Percentiles rank a stretch among this genome's conserved stretches.
These are phyloP conservation scores for Fusarium multiceps DNA, from an alignment of 2,329 filamentous ascomycete species.

Conservation along the genomic window DNA sequence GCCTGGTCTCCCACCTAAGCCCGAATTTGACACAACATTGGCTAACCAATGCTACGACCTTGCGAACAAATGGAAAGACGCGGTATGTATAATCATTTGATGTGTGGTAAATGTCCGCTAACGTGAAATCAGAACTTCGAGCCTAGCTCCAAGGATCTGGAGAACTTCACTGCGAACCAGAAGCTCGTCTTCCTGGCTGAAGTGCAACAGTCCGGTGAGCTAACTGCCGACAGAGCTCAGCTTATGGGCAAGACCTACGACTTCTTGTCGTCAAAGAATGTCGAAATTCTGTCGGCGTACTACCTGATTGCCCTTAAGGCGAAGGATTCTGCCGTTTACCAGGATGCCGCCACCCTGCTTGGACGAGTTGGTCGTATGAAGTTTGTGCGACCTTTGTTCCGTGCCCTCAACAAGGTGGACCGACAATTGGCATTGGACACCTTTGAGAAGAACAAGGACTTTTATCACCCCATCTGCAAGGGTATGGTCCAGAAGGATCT, in stretches of 20 bases:
- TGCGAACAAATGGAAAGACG: constrained; percentile 81
- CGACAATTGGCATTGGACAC: constrained; percentile 79
- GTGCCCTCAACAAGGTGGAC: constrained; percentile 79
- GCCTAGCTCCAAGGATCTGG: constrained; percentile 75
- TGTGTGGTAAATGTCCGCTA: constrained; percentile 16
- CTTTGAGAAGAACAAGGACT: constrained; percentile 87
- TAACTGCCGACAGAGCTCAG: constrained; percentile 74
- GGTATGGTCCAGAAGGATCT: constrained; percentile 89
- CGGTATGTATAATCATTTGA: constrained; percentile 54
- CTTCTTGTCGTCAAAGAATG: constrained; percentile 80
- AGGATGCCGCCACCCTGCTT: constrained; percentile 78
- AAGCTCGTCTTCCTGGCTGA: constrained; percentile 89
- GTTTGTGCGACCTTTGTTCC: constrained; percentile 89
- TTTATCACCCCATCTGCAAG: constrained; percentile 95
- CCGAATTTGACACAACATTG: constrained; percentile 87
- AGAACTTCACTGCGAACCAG: constrained; percentile 84
- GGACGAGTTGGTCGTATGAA: constrained; percentile 94
- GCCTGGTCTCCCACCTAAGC: constrained; percentile 91
- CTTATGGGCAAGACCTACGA: constrained; percentile 80
- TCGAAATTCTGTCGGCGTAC: constrained; percentile 86
- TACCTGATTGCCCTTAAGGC: constrained; percentile 82
- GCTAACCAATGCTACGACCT: constrained; percentile 87
- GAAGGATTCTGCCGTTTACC: constrained; percentile 74
- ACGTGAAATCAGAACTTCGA: constrained; percentile 63
- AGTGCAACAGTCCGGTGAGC: constrained; percentile 71